Evolutionary conservation across 495 filamentous ascomycete species (phyloP), one percentile per base, ranked within the genome.

Genomic region (Aspergillus sparsus): DNA sequence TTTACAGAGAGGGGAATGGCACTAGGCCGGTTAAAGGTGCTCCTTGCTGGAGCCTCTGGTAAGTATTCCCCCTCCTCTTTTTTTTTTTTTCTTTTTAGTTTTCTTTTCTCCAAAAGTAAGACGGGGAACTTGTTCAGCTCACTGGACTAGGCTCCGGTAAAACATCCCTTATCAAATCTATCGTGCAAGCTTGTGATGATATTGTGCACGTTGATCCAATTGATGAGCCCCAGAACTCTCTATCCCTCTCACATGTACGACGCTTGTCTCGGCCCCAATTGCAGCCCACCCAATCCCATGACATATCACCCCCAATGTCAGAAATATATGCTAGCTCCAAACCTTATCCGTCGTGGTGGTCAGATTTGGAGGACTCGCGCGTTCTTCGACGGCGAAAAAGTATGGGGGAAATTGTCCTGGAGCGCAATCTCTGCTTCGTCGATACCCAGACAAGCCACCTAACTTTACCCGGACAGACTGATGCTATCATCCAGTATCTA

Each of bases 121-220:
- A 27, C 21, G 21, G 21, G 21, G 21, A 27, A 27, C 21, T 27
- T 3, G 21, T 27, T 27, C 21, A 46, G 52, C 49, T 2, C 27
- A 52, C 3, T 15, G 3, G 21, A 50, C 16, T 13, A 86, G 84
- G 79, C 55, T 67, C 82, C 51, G 93, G 93, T 9, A 98, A 98
- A 78, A 93, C 93, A 13, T 92, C 90, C 27, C 78, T 97, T 53
- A 91, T 98, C 62, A 93, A 92, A 70, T 91, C 91, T 0, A 93
- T 99, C 55, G 90, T 96, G 11, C 94, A 97, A 68, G 83, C 77
- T n/a, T 97, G 93, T 69, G 90, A 96, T 67, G 91, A 97, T 69
- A 96, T 99, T 60, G 94, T 98, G 2, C 94, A 98, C 71, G 89
- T 97, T 52, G 94, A 98, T 70, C 85, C 91, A 0, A 77, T 95